phyloP scores from a whole-genome alignment of 2,329 filamentous ascomycete genomes.

The Hymenoscyphus infarciens region DNA sequence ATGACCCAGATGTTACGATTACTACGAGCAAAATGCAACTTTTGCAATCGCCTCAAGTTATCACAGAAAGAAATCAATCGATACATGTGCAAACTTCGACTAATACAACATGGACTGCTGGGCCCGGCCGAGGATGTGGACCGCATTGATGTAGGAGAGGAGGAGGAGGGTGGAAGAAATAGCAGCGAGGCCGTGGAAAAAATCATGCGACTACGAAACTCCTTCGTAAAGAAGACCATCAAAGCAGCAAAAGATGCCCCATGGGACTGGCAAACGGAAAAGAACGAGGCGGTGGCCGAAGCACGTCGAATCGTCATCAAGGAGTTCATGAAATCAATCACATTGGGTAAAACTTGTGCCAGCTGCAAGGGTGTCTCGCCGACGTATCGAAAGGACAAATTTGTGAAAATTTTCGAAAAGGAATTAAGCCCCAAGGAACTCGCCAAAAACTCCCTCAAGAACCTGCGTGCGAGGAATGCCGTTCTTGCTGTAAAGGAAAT shows the following conservation, averaged over 20 bases:
- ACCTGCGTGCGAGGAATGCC: constrained; percentile 46
- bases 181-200: constrained; percentile 36
- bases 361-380: constrained; percentile 70
- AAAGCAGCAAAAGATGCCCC: constrained; percentile 48
- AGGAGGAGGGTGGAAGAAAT: constrained; percentile 23
- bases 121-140: constrained; percentile 57
- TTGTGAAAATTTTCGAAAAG: constrained; percentile 91
- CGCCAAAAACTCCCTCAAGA: constrained; percentile 68
- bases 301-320: constrained; percentile 73
- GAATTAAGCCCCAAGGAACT: constrained; percentile 70
- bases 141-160: constrained; percentile 32
- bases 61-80: constrained; percentile 72
- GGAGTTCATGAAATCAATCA: constrained; percentile 74
- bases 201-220: constrained; percentile 53
- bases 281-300: constrained; percentile 80
- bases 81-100: constrained; percentile 77
- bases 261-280: constrained; percentile 47
- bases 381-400: constrained; percentile 81
- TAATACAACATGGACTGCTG: constrained; percentile 81
- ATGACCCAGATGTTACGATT: constrained; percentile 87
- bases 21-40: constrained; percentile 81
- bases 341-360: constrained; percentile 65
- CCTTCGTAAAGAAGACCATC: constrained; percentile 72
- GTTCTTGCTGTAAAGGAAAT: constrained; percentile 39
- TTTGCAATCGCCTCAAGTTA: constrained; percentile 84